Evolutionary conservation across 1,284 basidiomycete species (phyloP).

Genomic region (Volvariella surrecta): DNA sequence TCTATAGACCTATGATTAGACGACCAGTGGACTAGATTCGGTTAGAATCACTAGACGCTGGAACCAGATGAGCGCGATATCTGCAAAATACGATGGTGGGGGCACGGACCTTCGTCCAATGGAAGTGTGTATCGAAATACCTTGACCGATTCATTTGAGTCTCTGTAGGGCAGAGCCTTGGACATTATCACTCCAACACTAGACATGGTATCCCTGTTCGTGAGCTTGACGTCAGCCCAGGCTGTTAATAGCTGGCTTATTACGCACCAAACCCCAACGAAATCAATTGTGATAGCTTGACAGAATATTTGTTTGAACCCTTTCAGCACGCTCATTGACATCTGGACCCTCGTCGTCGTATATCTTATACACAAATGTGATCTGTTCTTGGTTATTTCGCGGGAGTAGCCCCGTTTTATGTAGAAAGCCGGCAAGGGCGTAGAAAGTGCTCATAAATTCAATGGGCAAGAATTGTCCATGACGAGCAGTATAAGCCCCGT

Average conservation of each 20-base stretch:
- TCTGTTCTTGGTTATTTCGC: conserved; percentile 34
- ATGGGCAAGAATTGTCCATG: conserved; percentile 7
- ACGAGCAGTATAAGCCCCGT: conserved; percentile 47
- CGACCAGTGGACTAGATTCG: neutral
- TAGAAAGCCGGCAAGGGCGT: conserved; percentile 33
- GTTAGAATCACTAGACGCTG: neutral
- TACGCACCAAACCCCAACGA: conserved; percentile 59
- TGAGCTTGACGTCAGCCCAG: neutral
- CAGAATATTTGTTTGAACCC: conserved; percentile 33
- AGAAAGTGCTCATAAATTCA: conserved; percentile 11
- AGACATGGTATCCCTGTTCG: conserved; percentile 55
- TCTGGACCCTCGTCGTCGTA: conserved; percentile 19
- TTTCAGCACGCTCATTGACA: neutral
- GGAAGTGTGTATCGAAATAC: conserved; percentile 56
- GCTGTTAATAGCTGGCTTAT: conserved; percentile 4
- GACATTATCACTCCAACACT: conserved; percentile 52
- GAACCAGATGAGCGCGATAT: neutral
- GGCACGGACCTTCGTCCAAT: conserved; percentile 48
- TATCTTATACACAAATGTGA: conserved; percentile 50
- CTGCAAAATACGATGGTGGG: neutral
- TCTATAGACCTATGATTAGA: neutral
- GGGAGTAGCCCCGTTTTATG: conserved; percentile 33
- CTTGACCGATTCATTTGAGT: conserved; percentile 46
- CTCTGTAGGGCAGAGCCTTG: conserved; percentile 53
- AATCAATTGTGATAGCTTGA: conserved; percentile 51